A percentile compares a stretch with the other conserved stretches of the same genome.
These are phyloP conservation scores for Tinospora cordifolia DNA, from an alignment of 164 flowering plant genomes.

Conservation along the genomic window DNA sequence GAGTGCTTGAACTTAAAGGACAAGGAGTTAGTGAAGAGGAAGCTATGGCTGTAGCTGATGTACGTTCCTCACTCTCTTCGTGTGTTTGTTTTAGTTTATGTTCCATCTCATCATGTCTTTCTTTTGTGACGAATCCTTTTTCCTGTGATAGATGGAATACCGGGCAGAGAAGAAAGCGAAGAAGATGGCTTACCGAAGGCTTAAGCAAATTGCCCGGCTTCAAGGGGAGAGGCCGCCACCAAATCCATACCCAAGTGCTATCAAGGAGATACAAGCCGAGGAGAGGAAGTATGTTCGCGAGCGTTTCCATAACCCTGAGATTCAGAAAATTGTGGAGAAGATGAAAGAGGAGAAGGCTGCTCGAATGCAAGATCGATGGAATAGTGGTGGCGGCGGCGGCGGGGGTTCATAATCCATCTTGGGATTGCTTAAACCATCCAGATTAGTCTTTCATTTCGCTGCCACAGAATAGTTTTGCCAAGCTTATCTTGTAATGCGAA, in stretches of 20 bases:
- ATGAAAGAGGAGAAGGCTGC: slow-evolving; percentile 41
- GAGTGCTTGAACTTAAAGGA: slow-evolving; percentile 79
- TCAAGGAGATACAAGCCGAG: slow-evolving; percentile 74
- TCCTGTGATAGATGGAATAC: slow-evolving; percentile 65
- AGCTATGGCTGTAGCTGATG: slow-evolving; percentile 81
- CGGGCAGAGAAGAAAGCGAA: slow-evolving; percentile 63
- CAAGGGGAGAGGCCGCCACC: slow-evolving; percentile 78
- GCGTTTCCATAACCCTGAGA: slow-evolving; percentile 47
- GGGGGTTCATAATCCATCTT: neutral
- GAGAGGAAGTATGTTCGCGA: slow-evolving; percentile 56
- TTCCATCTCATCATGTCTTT: too few species aligned
- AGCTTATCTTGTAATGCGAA: neutral
- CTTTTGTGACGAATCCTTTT: too few species aligned
- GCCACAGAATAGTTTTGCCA: neutral
- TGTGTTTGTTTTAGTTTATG: neutral
- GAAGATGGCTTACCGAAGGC: slow-evolving; percentile 58
- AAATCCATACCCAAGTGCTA: slow-evolving; percentile 77
- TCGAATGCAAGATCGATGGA: slow-evolving; percentile 32
- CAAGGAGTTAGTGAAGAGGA: slow-evolving; percentile 69
- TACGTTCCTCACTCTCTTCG: slow-evolving; percentile 12
- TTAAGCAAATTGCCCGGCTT: slow-evolving; percentile 64
- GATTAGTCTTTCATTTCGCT: neutral
- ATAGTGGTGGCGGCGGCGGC: slow-evolving; percentile 5
- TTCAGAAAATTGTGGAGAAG: slow-evolving; percentile 32
- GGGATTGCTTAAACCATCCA: neutral